Evolutionary conservation across 176 grass and related monocot genomes (phyloP), one percentile per base, ranked within the genome.

Genomic region (Saccharum spontaneum): DNA sequence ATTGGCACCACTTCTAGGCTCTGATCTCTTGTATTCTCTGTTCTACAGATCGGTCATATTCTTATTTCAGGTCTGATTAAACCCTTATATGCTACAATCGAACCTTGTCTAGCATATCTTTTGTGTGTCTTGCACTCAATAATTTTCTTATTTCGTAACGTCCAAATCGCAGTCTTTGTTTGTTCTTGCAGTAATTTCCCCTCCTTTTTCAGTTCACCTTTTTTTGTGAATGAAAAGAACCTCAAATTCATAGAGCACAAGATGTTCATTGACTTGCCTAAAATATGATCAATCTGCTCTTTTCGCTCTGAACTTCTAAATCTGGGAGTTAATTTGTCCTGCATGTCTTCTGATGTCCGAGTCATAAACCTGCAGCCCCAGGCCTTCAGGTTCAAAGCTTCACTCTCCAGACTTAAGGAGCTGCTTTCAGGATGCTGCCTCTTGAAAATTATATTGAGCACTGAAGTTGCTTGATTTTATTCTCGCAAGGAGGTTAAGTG

Each of bases 381-480:
- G 73, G 73, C 18, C 46, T 65, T 67, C n/a, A 59, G 50, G 33
- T 28, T 36, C 60, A 73, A 45, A 26, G 10, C 1, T 16, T 57
- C 14, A 11, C 4, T 59, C 39, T 84, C 15, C 39, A 52, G 67
- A 41, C 12, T 78, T 43, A 17, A 73, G 55, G 12, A 84, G 12
- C 13, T 57, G 11, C 72, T 72, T 49, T 67, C 9, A 60, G 75
- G 87, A 89, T 89, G 87, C 80, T 89, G 48, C 87, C 82, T 5
- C 82, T 89, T 89, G 87, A 89, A 89, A 31, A 75, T 67, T 71
- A 85, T 28, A 49, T 30, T 6, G 22, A 43, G 13, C 23, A 37
- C 60, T 89, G 82, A 76, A 80, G 60, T 59, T 72, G 61, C 14
- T 67, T 34, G 75, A 81, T 77, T 81, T 52, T 76, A 37, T 63